Evolutionary conservation across 345 rosid species (phyloP).

Genomic region (Trapa incisa): DNA sequence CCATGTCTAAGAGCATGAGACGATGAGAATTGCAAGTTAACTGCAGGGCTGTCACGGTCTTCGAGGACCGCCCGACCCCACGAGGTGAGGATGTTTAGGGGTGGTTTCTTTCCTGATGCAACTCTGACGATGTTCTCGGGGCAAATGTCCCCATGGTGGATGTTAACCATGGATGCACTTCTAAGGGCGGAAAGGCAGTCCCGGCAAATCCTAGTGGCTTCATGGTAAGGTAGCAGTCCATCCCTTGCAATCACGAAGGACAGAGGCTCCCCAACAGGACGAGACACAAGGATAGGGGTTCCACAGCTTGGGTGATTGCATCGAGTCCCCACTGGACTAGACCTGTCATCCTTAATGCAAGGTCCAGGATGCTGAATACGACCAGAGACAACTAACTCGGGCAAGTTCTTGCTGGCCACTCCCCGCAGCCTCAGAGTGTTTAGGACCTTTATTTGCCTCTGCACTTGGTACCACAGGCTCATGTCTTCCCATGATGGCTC

Average conservation of each 20-base stretch:
- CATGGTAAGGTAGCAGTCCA: conserved; percentile 29
- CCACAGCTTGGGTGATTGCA: conserved; percentile 60
- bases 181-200: conserved; percentile 43
- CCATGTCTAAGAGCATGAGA: conserved; percentile 56
- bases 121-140: conserved; percentile 42
- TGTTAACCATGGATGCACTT: conserved; percentile 37
- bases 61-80: conserved; percentile 65
- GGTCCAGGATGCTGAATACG: conserved; percentile 42
- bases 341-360: conserved; percentile 20
- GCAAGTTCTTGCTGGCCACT: conserved; percentile 33
- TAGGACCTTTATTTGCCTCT: conserved; percentile 54
- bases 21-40: conserved; percentile 51
- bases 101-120: conserved; percentile 9
- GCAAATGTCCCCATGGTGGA: conserved; percentile 52
- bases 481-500: conserved; percentile 63
- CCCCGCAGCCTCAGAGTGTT: conserved; percentile 42
- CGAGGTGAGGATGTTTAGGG: conserved; percentile 24
- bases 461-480: conserved; percentile 61
- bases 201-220: conserved; percentile 42
- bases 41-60: conserved; percentile 48
- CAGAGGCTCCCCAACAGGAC: conserved; percentile 49
- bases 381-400: conserved; percentile 40
- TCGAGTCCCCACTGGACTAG: conserved; percentile 27
- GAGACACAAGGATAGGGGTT: conserved; percentile 46
- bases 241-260: conserved; percentile 27